phyloP scores from a whole-genome alignment of 2,329 filamentous ascomycete genomes.

The Dactylonectria macrodidyma region DNA sequence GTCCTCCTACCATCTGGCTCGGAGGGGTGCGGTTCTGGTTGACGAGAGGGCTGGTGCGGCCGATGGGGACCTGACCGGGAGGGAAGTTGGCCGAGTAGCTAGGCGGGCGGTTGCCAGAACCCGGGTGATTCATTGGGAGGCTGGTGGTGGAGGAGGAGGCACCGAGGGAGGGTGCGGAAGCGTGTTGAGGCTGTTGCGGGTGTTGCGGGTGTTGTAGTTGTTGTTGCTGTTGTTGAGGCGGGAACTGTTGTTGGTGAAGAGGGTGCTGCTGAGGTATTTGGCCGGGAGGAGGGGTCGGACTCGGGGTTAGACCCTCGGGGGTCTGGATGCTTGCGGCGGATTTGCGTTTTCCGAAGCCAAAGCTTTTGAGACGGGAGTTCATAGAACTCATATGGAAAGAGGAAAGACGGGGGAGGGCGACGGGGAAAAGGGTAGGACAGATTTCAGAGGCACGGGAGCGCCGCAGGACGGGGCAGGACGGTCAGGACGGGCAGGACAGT shows the following conservation, averaged over 20 bases:
- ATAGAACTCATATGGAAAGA: conserved; percentile 78
- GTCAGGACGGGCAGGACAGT: conserved; percentile 40
- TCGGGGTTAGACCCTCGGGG: conserved; percentile 57
- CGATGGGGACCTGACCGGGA: conserved; percentile 62
- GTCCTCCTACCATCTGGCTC: conserved; percentile 74
- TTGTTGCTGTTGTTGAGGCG: conserved; percentile 56
- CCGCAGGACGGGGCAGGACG: conserved; percentile 41
- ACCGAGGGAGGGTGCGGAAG: conserved; percentile 53
- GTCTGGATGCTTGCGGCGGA: conserved; percentile 74
- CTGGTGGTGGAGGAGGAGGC: conserved; percentile 62
- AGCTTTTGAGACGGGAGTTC: conserved; percentile 84
- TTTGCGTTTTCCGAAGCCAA: conserved; percentile 87
- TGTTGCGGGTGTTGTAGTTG: conserved; percentile 56
- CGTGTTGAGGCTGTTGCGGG: conserved; percentile 38
- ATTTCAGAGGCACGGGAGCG: conserved; percentile 44
- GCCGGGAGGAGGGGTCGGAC: conserved; percentile 55
- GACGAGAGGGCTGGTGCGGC: conserved; percentile 68
- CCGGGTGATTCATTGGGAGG: conserved; percentile 75
- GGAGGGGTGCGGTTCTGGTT: conserved; percentile 69
- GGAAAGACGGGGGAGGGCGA: conserved; percentile 45
- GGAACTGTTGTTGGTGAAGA: conserved; percentile 54
- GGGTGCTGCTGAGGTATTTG: conserved; percentile 67
- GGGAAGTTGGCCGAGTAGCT: conserved; percentile 74
- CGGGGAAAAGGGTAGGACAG: conserved; percentile 48
- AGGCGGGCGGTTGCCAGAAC: conserved; percentile 72